Conservation (phyloP, 2,329 filamentous ascomycete genomes). For the Venturia nashicola region DNA sequence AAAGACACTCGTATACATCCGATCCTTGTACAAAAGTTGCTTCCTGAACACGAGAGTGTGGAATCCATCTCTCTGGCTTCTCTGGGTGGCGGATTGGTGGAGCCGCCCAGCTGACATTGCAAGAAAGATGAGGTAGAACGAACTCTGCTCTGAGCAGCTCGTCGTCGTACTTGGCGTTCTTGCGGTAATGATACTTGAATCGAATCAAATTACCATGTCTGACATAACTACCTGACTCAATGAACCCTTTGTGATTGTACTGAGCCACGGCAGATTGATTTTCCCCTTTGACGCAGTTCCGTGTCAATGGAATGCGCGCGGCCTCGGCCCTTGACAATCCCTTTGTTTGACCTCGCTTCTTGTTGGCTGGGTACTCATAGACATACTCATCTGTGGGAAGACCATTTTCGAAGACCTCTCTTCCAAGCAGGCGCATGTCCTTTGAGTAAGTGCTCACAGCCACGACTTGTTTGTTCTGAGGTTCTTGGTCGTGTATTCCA, state of each 20-base stretch:
- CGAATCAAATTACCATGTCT: constrained; percentile 39
- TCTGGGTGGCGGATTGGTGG: constrained; percentile 37
- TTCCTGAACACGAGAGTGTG: constrained; percentile 41
- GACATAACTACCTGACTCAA: constrained; percentile 41
- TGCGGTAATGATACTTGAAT: constrained; percentile 44
- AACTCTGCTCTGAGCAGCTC: constrained; percentile 45
- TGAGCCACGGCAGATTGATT: constrained; percentile 35
- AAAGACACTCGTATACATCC: constrained; percentile 39
- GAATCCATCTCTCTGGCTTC: constrained; percentile 42
- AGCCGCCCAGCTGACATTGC: constrained; percentile 42
- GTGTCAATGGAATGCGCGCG: constrained; percentile 25
- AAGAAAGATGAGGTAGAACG: constrained; percentile 39
- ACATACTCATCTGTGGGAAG: constrained; percentile 34
- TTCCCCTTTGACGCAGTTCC: constrained; percentile 35
- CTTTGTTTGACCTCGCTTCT: constrained; percentile 18
- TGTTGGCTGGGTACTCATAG: constrained; percentile 32
- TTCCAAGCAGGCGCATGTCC: constrained; percentile 31
- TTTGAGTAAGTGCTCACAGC: constrained; percentile 36
- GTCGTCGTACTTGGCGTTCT: constrained; percentile 40
- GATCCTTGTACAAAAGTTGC: constrained; percentile 41
- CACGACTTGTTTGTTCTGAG: constrained; percentile 29
- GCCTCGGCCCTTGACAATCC: constrained; percentile 26
- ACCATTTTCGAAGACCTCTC: constrained; percentile 33
- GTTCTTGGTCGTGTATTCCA: constrained; percentile 31
- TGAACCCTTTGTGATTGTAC: constrained; percentile 41